Evolutionary conservation across 345 rosid genomes (phyloP).

Genomic region (Euphorbia tirucalli): DNA sequence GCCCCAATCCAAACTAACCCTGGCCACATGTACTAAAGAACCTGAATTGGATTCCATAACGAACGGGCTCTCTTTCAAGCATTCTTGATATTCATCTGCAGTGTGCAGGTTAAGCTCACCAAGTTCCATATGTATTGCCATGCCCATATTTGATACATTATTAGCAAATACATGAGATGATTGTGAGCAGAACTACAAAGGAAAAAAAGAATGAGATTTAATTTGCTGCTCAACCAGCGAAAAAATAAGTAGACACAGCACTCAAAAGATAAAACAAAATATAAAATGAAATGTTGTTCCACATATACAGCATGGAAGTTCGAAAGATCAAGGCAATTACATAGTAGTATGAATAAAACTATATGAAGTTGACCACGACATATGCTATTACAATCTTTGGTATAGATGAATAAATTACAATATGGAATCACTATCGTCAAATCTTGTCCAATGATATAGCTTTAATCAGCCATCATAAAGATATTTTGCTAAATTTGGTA

Average conservation of each 20-base stretch:
- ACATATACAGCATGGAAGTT: neutral
- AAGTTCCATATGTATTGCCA: conserved; percentile 83
- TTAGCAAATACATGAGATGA: conserved; percentile 93
- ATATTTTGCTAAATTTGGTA: neutral
- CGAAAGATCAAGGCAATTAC: neutral
- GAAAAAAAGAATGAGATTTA: conserved; percentile 8
- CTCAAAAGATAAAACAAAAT: neutral
- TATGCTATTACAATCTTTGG: neutral
- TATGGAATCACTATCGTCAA: neutral
- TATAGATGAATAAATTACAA: neutral
- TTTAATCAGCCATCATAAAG: neutral
- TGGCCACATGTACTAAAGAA: conserved; percentile 80
- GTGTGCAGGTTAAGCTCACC: conserved; percentile 90
- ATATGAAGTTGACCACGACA: neutral
- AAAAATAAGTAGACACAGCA: neutral
- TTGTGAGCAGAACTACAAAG: conserved; percentile 80
- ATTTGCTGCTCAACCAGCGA: neutral
- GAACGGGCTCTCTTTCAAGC: conserved; percentile 73
- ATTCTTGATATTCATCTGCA: conserved; percentile 96
- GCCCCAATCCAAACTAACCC: conserved; percentile 93
- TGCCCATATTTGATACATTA: conserved; percentile 73
- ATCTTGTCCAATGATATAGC: neutral
- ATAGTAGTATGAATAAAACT: neutral
- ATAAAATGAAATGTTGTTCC: neutral
- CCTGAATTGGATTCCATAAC: conserved; percentile 90